Evolutionary conservation across 768 basidiomycete genomes (phyloP).

Genomic region (Suillus paluster): DNA sequence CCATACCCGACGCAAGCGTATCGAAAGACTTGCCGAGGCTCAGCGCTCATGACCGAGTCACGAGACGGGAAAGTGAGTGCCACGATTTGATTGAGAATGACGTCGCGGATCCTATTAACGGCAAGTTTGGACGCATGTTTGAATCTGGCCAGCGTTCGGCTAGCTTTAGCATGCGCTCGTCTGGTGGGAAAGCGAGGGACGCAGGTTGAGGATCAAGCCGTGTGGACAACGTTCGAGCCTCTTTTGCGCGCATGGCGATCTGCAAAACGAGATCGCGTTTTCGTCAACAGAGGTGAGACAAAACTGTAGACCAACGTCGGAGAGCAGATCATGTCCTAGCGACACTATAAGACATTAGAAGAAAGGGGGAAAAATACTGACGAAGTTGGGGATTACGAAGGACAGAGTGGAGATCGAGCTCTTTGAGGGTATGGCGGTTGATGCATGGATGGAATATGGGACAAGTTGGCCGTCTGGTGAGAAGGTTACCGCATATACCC

Average conservation of each 20-base stretch:
- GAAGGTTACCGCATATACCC: neutral
- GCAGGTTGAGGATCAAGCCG: conserved; percentile 24
- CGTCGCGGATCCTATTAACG: conserved; percentile 66
- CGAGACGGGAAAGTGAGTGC: conserved; percentile 53
- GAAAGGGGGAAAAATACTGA: conserved; percentile 45
- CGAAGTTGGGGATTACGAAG: conserved; percentile 89
- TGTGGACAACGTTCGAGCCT: conserved; percentile 29
- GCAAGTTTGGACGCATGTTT: conserved; percentile 63
- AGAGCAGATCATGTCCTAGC: no score
- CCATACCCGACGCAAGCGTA: conserved; percentile 61
- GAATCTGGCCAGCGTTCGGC: conserved; percentile 74
- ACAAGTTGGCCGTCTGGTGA: neutral
- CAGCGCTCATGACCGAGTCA: conserved; percentile 39
- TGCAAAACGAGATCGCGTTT: conserved; percentile 84
- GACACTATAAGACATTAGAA: neutral
- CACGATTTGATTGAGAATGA: conserved; percentile 64
- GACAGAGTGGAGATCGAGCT: conserved; percentile 84
- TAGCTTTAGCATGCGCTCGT: conserved; percentile 56
- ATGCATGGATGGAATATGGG: no score
- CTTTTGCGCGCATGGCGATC: conserved; percentile 69
- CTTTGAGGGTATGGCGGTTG: conserved; percentile 78
- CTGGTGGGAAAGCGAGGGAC: conserved; percentile 43
- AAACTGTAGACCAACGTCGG: no score
- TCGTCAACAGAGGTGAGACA: no score
- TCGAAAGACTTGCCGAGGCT: conserved; percentile 34